Percentiles rank a stretch among this genome's conserved stretches.
These are phyloP conservation scores for Talaromyces amestolkiae DNA, from an alignment of 2,329 filamentous ascomycete genomes.

Conservation along the genomic window DNA sequence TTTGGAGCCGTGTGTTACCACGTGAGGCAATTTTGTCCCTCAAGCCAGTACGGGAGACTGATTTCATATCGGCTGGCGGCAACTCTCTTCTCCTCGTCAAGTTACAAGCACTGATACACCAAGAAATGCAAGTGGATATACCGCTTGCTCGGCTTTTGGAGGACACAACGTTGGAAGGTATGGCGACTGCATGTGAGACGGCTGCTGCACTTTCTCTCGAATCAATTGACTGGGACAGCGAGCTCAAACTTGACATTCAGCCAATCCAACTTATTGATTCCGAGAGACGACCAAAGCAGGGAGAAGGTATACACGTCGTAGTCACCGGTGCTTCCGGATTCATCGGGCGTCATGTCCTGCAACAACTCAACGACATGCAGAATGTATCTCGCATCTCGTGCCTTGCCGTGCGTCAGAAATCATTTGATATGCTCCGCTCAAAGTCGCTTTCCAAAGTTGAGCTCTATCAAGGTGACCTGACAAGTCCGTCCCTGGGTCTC, in stretches of 20 bases:
- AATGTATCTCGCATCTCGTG: slow-evolving; percentile 43
- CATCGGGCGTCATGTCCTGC: slow-evolving; percentile 41
- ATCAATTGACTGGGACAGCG: slow-evolving; percentile 40
- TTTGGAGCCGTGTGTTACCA: slow-evolving; percentile 4
- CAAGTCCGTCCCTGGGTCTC: slow-evolving; percentile 39
- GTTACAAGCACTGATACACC: neutral
- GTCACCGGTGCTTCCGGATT: slow-evolving; percentile 37
- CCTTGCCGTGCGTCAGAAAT: slow-evolving; percentile 34
- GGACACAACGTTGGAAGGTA: slow-evolving; percentile 23
- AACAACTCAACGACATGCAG: slow-evolving; percentile 32
- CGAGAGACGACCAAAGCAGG: neutral
- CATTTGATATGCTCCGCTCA: neutral
- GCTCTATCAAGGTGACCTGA: slow-evolving; percentile 40
- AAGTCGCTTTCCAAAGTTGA: slow-evolving; percentile 32
- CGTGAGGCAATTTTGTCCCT: neutral
- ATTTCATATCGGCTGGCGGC: slow-evolving; percentile 39
- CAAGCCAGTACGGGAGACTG: slow-evolving; percentile 17
- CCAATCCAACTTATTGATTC: neutral
- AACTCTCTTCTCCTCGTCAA: slow-evolving; percentile 31
- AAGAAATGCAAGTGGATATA: slow-evolving; percentile 23
- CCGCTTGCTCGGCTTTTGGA: slow-evolving; percentile 26
- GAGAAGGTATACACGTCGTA: slow-evolving; percentile 18
- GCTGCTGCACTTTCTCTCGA: neutral
- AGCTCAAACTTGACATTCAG: slow-evolving; percentile 27
- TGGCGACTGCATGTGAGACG: slow-evolving; percentile 10